Evolutionary conservation across 306 rosid species (phyloP), one percentile per base, ranked within the genome.

Genomic region (Acacia confusa): DNA sequence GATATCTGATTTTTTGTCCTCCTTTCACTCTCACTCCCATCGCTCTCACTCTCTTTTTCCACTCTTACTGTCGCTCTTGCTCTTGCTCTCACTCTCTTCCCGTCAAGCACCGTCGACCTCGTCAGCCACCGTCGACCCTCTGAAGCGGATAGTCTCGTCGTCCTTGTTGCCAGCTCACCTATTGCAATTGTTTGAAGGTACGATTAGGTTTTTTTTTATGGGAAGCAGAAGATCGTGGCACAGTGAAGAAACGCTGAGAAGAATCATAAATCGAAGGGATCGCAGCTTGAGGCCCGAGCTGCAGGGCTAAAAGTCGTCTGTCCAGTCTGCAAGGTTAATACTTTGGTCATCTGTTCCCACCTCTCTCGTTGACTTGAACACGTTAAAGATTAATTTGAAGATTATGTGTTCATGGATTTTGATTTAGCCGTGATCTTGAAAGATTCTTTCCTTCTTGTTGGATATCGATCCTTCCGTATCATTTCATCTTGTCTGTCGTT

Each of bases 141-240:
- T n/a, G n/a, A n/a, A n/a, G n/a, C n/a, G n/a, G n/a, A n/a, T n/a
- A n/a, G n/a, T n/a, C n/a, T n/a, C n/a, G n/a, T n/a, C n/a, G n/a
- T n/a, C n/a, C n/a, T n/a, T n/a, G n/a, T n/a, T n/a, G n/a, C n/a
- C n/a, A n/a, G n/a, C n/a, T n/a, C n/a, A n/a, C n/a, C n/a, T n/a
- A n/a, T n/a, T n/a, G n/a, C n/a, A n/a, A n/a, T n/a, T n/a, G n/a
- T n/a, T n/a, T n/a, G n/a, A n/a, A n/a, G n/a, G n/a, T n/a, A n/a
- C n/a, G n/a, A n/a, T n/a, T n/a, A n/a, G n/a, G n/a, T n/a, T n/a
- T n/a, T n/a, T n/a, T n/a, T n/a, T n/a, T n/a, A n/a, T n/a, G 97
- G 98, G 68, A 95, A 95, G 88, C 97, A 92, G 89, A 95, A 95
- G 89, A 91, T 95, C 89, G 98, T 92, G 87, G 97, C 98, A 34